These are phyloP conservation scores for Thozetella sp. DNA, from an alignment of 495 filamentous ascomycete species.

Conservation along the genomic window DNA sequence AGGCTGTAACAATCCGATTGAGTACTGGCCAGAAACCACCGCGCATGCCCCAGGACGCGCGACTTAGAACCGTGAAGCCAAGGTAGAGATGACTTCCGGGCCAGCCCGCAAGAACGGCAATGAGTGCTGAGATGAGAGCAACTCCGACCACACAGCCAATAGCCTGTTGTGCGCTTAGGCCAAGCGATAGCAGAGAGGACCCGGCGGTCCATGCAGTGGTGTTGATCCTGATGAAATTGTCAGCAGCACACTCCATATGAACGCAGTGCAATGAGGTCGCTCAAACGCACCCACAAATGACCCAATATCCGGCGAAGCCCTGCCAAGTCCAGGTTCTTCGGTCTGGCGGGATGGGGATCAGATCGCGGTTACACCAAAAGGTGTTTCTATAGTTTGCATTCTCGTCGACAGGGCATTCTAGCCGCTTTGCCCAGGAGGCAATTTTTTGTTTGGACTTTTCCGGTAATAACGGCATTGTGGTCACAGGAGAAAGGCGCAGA, in stretches of 20 bases:
- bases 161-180: neutral
- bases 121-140: neutral
- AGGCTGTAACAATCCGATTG: neutral
- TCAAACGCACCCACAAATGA: neutral
- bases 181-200: neutral
- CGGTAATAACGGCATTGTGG: too few relatives aligned
- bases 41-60: neutral
- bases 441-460: neutral
- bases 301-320: neutral
- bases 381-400: conserved; percentile 2
- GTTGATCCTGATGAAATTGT: neutral
- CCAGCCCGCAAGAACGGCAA: conserved; percentile 1
- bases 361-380: conserved; percentile 1
- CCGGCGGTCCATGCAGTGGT: neutral
- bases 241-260: neutral
- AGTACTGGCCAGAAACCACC: neutral
- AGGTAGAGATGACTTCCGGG: neutral
- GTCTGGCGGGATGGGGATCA: neutral
- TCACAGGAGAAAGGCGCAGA: too few relatives aligned
- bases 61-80: neutral
- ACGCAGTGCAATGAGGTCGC: neutral
- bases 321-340: neutral
- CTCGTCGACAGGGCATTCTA: conserved; percentile 1
- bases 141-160: neutral
- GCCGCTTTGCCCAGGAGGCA: neutral